phyloP scores from a whole-genome alignment of 805 yeast species.

The Komagataella kurtzmanii region DNA sequence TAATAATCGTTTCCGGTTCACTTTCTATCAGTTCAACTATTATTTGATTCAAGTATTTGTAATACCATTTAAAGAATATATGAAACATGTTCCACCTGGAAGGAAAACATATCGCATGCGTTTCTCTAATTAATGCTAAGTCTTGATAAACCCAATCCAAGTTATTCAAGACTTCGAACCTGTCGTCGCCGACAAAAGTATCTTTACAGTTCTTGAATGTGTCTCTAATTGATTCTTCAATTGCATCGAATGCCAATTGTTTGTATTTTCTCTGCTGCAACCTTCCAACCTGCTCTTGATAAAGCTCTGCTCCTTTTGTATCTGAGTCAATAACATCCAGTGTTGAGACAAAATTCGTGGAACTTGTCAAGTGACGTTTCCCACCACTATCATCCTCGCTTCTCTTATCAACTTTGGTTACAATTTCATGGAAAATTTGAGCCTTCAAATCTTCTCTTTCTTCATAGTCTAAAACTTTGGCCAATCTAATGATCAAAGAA shows the following conservation, averaged over 20 bases:
- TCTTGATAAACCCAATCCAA: conserved; percentile 81
- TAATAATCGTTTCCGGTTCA: conserved; percentile 70
- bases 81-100: conserved; percentile 58
- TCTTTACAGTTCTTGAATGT: conserved; percentile 56
- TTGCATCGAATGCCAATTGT: conserved; percentile 40
- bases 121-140: conserved; percentile 47
- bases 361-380: conserved; percentile 14
- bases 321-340: background rate
- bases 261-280: conserved; percentile 44
- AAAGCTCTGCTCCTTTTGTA: background rate
- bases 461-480: conserved; percentile 72
- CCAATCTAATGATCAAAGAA: conserved; percentile 54
- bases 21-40: conserved; percentile 48
- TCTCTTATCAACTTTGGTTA: conserved; percentile 3
- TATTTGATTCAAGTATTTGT: conserved; percentile 46
- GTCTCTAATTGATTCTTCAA: conserved; percentile 47
- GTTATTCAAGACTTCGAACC: conserved; percentile 49
- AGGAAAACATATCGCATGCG: conserved; percentile 52
- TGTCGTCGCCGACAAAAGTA: conserved; percentile 25
- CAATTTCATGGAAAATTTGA: conserved; percentile 3
- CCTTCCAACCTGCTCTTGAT: conserved; percentile 17
- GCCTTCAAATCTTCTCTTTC: conserved; percentile 59
- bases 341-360: conserved; percentile 5
- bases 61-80: conserved; percentile 52
- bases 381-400: conserved; percentile 6